Conservation (phyloP, 164 flowering plant genomes). For the Amborella trichopoda region DNA sequence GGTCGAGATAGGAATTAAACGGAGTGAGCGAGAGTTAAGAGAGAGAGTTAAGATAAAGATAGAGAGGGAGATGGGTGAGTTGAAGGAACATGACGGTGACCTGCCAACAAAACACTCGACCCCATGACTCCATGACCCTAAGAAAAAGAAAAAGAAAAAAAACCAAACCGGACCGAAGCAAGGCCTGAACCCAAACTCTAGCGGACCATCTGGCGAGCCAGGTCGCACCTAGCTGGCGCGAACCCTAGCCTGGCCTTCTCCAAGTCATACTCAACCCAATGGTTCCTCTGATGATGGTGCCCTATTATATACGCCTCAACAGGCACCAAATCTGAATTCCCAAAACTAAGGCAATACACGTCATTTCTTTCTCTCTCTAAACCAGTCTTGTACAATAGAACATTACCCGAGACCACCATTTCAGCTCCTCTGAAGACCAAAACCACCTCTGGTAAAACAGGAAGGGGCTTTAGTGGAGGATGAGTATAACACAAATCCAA, state of each 20-base stretch:
- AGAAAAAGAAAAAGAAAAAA: background rate
- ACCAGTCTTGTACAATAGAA: slow-evolving; percentile 36
- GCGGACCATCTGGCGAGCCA: slow-evolving; percentile 24
- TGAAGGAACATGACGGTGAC: too few species aligned
- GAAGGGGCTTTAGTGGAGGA: slow-evolving; percentile 11
- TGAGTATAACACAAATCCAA: slow-evolving; percentile 68
- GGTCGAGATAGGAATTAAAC: too few species aligned
- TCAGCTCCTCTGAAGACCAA: slow-evolving; percentile 71
- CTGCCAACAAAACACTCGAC: too few species aligned
- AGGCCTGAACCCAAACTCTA: background rate
- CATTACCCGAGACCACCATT: slow-evolving; percentile 44
- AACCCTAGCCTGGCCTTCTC: slow-evolving; percentile 53
- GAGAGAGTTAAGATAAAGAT: too few species aligned
- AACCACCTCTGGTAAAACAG: slow-evolving; percentile 44
- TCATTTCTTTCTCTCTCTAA: slow-evolving; percentile 30
- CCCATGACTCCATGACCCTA: too few species aligned
- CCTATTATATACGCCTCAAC: slow-evolving; percentile 68
- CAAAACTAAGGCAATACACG: slow-evolving; percentile 72
- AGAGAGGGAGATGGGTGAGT: too few species aligned
- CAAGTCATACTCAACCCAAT: slow-evolving; percentile 87
- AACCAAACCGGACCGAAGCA: background rate
- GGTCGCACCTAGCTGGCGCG: slow-evolving; percentile 51
- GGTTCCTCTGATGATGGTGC: slow-evolving; percentile 75
- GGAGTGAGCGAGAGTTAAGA: too few species aligned
- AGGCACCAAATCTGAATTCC: slow-evolving; percentile 68